Conservation (phyloP, 1,139 yeast genomes). For the Yarrowia galli region DNA sequence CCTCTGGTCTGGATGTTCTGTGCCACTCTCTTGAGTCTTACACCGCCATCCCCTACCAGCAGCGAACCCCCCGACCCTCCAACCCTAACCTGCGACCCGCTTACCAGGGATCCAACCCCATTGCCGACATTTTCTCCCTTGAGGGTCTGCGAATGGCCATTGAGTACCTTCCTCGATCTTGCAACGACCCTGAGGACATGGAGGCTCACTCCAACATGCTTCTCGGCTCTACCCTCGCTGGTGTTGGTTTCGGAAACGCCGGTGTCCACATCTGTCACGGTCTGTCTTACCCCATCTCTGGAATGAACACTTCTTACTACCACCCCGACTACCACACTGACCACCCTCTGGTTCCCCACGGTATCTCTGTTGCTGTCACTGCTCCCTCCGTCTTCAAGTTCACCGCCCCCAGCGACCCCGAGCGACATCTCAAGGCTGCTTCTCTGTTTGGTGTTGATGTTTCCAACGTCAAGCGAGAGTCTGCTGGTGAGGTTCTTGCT, state of each 20-base stretch:
- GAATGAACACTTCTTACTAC: conserved; percentile 52
- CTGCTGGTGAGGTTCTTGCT: conserved; percentile 53
- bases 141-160: conserved; percentile 53
- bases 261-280: conserved; percentile 56
- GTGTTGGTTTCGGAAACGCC: conserved; percentile 55
- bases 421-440: conserved; percentile 53
- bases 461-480: conserved; percentile 51
- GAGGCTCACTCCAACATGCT: conserved; percentile 54
- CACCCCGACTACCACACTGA: conserved; percentile 54
- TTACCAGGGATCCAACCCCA: conserved; percentile 56
- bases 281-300: conserved; percentile 53
- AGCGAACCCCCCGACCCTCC: conserved; percentile 53
- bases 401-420: conserved; percentile 55
- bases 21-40: conserved; percentile 57
- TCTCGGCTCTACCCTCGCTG: conserved; percentile 55
- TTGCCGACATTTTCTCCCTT: conserved; percentile 53
- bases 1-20: conserved; percentile 56
- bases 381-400: conserved; percentile 54
- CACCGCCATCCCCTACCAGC: conserved; percentile 54
- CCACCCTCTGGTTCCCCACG: conserved; percentile 54
- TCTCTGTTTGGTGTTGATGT: conserved; percentile 53
- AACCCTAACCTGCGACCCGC: conserved; percentile 54
- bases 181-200: conserved; percentile 51
- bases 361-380: conserved; percentile 55
- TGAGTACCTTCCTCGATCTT: conserved; percentile 53